Evolutionary conservation across 2,329 filamentous ascomycete species (phyloP).

Genomic region (Dryadomyces sulphureus): DNA sequence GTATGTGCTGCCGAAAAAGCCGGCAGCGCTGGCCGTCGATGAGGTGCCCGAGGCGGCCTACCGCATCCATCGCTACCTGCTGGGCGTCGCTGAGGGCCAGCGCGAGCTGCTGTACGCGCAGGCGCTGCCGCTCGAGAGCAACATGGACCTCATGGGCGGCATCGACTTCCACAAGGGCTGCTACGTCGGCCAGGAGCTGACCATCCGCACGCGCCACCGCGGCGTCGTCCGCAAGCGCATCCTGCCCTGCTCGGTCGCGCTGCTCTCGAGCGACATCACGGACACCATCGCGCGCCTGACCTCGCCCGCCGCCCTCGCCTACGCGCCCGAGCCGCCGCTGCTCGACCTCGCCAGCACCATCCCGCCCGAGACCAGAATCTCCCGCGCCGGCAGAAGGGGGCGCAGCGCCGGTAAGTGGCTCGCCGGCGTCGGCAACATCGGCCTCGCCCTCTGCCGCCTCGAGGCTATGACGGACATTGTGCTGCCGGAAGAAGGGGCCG

Average conservation of each 20-base stretch:
- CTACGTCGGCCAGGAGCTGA: slow-evolving; percentile 93
- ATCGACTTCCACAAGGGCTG: slow-evolving; percentile 94
- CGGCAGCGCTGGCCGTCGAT: slow-evolving; percentile 13
- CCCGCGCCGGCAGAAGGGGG: slow-evolving; percentile 37
- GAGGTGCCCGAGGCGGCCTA: slow-evolving; percentile 43
- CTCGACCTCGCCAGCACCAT: slow-evolving; percentile 19
- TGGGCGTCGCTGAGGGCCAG: slow-evolving; percentile 76
- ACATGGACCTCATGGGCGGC: slow-evolving; percentile 71
- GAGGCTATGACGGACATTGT: slow-evolving; percentile 79
- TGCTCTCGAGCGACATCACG: slow-evolving; percentile 43
- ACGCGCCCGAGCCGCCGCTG: slow-evolving; percentile 15
- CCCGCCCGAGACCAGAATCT: slow-evolving; percentile 33
- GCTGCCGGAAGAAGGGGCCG: slow-evolving; percentile 49
- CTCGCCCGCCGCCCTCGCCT: background rate
- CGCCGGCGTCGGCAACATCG: slow-evolving; percentile 61
- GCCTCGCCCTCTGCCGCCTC: slow-evolving; percentile 71
- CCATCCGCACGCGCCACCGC: slow-evolving; percentile 86
- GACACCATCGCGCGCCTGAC: background rate
- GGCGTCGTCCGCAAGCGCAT: slow-evolving; percentile 87
- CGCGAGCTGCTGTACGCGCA: slow-evolving; percentile 56
- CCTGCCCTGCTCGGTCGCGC: slow-evolving; percentile 44
- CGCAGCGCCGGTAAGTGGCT: slow-evolving; percentile 73
- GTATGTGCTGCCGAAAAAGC: slow-evolving; percentile 16
- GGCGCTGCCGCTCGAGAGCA: slow-evolving; percentile 74
- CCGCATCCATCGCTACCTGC: slow-evolving; percentile 59